phyloP scores from a whole-genome alignment of 108 stramenopile genomes.

The Epithemia pelagica region DNA sequence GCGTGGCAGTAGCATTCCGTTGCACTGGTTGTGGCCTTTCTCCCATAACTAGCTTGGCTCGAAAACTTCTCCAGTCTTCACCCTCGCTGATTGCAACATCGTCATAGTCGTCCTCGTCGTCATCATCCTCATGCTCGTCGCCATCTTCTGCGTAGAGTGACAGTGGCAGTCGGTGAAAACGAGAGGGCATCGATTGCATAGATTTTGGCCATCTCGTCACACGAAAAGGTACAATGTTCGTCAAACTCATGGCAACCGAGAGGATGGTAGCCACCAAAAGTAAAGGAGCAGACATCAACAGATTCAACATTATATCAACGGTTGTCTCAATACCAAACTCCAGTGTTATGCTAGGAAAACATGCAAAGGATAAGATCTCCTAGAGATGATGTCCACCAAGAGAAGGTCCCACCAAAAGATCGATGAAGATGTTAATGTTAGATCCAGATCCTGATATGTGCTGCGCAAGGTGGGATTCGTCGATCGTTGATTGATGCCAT shows the following conservation, averaged over 20 bases:
- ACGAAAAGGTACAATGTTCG: background rate
- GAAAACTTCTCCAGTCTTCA: slow-evolving; percentile 64
- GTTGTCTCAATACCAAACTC: too few species aligned
- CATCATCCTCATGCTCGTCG: slow-evolving; percentile 7
- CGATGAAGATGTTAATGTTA: too few species aligned
- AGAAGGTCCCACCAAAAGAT: too few species aligned
- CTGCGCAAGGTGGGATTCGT: too few species aligned
- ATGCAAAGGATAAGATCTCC: too few species aligned
- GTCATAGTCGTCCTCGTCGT: slow-evolving; percentile 18
- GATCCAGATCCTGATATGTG: too few species aligned
- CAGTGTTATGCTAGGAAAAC: too few species aligned
- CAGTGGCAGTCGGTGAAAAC: background rate
- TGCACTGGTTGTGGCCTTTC: slow-evolving; percentile 12
- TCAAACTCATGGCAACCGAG: background rate
- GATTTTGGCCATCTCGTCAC: background rate
- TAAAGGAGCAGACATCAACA: too few species aligned
- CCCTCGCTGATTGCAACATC: slow-evolving; percentile 41
- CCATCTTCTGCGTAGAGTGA: background rate
- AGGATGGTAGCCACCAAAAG: background rate
- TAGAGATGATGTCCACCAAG: too few species aligned
- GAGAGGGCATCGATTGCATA: background rate
- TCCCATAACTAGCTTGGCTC: slow-evolving; percentile 73
- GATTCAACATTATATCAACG: too few species aligned
- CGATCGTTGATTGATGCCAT: too few species aligned
- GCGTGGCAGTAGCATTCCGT: background rate